Evolutionary conservation across 306 rosid genomes (phyloP).

Genomic region (Castanea mollissima): DNA sequence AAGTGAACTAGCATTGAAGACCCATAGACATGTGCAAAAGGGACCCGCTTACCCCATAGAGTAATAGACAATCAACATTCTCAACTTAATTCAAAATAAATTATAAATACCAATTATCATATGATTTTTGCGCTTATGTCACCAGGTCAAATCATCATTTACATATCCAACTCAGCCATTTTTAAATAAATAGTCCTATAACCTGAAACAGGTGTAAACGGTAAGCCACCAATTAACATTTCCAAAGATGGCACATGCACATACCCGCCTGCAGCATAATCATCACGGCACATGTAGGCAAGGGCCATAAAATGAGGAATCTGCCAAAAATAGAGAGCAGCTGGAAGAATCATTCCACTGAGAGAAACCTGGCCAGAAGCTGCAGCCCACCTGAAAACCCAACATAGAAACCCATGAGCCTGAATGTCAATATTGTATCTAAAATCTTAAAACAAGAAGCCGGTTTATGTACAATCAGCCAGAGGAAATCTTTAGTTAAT

Average conservation of each 20-base stretch:
- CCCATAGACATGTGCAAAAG: neutral
- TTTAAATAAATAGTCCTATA: neutral
- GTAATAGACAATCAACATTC: neutral
- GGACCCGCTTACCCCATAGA: neutral
- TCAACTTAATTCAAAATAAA: neutral
- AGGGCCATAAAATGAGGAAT: conserved; percentile 99
- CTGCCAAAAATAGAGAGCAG: conserved; percentile 98
- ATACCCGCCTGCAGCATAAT: conserved; percentile 98
- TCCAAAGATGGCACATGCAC: conserved; percentile 22
- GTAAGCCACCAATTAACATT: neutral
- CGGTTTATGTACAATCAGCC: neutral
- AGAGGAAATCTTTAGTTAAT: neutral
- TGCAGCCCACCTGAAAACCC: conserved; percentile 81
- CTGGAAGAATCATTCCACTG: conserved; percentile 83
- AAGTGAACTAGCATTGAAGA: neutral
- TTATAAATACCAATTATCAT: neutral
- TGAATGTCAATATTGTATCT: neutral
- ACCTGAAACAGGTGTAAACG: neutral
- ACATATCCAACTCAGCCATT: neutral
- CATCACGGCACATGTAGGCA: conserved; percentile 85
- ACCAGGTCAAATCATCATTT: neutral
- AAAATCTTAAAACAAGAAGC: neutral
- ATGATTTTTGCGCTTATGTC: neutral
- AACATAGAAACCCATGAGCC: conserved; percentile 6
- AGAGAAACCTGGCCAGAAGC: conserved; percentile 80